Evolutionary conservation across 2,329 filamentous ascomycete genomes (phyloP), one percentile per base, ranked within the genome.

Genomic region (Cyphellophora europaea): DNA sequence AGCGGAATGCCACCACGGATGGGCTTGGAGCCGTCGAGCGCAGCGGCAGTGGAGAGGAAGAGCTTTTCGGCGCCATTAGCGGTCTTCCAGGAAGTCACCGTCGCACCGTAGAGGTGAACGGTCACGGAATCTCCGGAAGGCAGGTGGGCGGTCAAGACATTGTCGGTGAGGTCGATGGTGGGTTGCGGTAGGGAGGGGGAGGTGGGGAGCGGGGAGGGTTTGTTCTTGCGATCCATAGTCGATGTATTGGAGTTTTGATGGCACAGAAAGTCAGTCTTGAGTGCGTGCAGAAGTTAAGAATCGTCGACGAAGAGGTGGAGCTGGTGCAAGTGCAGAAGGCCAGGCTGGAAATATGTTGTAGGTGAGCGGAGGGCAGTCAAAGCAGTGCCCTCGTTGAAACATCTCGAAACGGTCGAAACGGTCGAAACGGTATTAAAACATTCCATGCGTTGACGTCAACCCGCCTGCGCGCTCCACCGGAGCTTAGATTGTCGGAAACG

Each of bases 11-110:
- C 43, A 37, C 91, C 91, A 44, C 91, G 74, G 34, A 96, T 88
- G 15, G 89, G 73, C 67, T 93, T 94, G 49, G 72, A 79, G 34
- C 91, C 89, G 55, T 96, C 88, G 37, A 94, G 67, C 52, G 75
- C 76, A 29, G 88, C 82, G 38, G 71, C 77, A 42, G 87, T 76
- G 61, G 83, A 91, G 48, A 95, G 54, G 72, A 86, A 95, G 36
- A 95, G 71, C 62, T 87, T 87, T 66, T 95, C 88, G 37, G 75
- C 65, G 31, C 82, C 82, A 38, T 73, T 68, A 40, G 77, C 73
- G 54, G 82, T 80, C 69, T 91, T 93, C 91, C 91, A 98, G 61
- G 82, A 91, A 40, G 83, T 78, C 31, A 98, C 82, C 1, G 88
- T 96, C 8, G 91, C 91, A 39, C 91, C 91, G 53, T 83, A 83